These are phyloP conservation scores for Scalesia atractyloides DNA, from an alignment of 129 eudicot genomes.

Conservation along the genomic window DNA sequence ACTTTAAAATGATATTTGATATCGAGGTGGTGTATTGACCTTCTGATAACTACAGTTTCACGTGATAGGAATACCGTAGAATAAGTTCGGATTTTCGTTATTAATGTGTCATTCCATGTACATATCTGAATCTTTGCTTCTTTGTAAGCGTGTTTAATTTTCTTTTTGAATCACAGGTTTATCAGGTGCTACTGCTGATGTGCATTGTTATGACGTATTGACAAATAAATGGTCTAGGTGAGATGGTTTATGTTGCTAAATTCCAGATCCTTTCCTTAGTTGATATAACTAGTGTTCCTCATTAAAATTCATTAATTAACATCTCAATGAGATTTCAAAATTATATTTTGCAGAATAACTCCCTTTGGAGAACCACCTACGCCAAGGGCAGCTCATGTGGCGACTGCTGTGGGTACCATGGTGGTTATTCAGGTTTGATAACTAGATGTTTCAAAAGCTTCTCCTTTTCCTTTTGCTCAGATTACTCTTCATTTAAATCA, in stretches of 20 bases:
- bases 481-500: background rate
- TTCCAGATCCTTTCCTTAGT: background rate
- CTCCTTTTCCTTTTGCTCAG: background rate
- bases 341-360: constrained; percentile 56
- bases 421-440: constrained; percentile 90
- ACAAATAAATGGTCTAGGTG: constrained; percentile 98
- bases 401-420: constrained; percentile 99
- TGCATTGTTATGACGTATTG: constrained; percentile 87
- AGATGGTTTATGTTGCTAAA: constrained; percentile 16
- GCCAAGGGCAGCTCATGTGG: constrained; percentile 99
- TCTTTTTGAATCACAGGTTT: constrained; percentile 61
- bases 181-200: constrained; percentile 98
- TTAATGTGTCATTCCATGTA: constrained; percentile 6
- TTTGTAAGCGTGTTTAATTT: constrained; percentile 10
- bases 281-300: background rate
- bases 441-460: constrained; percentile 5
- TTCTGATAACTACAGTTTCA: background rate
- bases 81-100: background rate
- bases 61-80: constrained; percentile 8
- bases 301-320: constrained; percentile 9
- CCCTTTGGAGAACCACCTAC: constrained; percentile 99
- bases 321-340: constrained; percentile 8
- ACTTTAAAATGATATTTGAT: background rate
- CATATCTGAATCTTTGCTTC: constrained; percentile 16
- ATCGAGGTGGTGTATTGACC: background rate